Conservation (phyloP, 2,329 filamentous ascomycete genomes). For the Penicillium occitanis region DNA sequence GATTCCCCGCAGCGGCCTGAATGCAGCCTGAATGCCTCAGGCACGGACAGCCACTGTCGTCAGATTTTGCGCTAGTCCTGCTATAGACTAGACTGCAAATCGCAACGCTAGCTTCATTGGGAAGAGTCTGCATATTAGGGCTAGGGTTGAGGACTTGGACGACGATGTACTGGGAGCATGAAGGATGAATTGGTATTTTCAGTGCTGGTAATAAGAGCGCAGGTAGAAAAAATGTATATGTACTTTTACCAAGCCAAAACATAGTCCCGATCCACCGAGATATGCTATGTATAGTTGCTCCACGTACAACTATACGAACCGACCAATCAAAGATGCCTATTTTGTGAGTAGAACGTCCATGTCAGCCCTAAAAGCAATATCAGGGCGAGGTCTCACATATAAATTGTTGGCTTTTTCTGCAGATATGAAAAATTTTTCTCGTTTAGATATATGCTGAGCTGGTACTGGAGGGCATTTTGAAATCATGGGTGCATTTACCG, state of each 20-base stretch:
- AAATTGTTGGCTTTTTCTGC: not conserved
- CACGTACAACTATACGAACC: not conserved
- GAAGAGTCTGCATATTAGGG: not conserved
- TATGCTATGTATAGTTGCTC: not conserved
- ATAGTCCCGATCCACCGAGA: not conserved
- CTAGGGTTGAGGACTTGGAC: not conserved
- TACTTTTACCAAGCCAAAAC: too few species aligned
- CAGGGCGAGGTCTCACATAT: not conserved
- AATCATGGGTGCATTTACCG: not conserved
- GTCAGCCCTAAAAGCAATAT: not conserved
- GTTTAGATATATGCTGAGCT: too few species aligned
- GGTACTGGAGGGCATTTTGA: not conserved
- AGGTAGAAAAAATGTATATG: too few species aligned
- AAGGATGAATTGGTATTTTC: not conserved
- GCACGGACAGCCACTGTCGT: not conserved
- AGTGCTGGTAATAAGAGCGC: not conserved
- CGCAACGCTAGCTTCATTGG: not conserved
- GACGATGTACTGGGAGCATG: not conserved
- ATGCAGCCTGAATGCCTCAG: not conserved
- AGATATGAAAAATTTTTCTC: not conserved
- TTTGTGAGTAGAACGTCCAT: not conserved
- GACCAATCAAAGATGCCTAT: not conserved
- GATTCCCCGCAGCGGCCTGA: not conserved
- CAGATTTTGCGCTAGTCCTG: not conserved
- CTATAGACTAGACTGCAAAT: fast-evolving